phyloP scores from a whole-genome alignment of 2,329 filamentous ascomycete species.

The Bimuria novae-zelandiae region DNA sequence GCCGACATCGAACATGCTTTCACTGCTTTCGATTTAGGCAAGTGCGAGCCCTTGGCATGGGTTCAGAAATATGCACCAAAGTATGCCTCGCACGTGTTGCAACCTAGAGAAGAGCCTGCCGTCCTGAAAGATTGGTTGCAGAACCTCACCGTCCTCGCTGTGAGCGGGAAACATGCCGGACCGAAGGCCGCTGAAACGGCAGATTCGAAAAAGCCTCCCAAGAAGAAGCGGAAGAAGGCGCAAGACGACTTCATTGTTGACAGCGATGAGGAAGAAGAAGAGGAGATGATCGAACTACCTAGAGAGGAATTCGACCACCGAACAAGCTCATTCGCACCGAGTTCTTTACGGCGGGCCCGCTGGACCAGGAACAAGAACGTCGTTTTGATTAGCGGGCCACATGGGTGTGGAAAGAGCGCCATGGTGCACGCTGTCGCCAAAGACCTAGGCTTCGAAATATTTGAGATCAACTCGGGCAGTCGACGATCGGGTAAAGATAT shows the following conservation, averaged over 20 bases:
- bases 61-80: constrained; percentile 81
- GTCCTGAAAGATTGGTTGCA: constrained; percentile 82
- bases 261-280: constrained; percentile 38
- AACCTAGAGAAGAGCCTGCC: constrained; percentile 69
- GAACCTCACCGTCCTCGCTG: constrained; percentile 73
- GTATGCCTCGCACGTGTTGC: constrained; percentile 72
- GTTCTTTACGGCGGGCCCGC: constrained; percentile 40
- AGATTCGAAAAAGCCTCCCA: constrained; percentile 32
- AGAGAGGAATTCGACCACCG: constrained; percentile 50
- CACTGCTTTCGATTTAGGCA: constrained; percentile 79
- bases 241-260: constrained; percentile 44
- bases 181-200: constrained; percentile 20
- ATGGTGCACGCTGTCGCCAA: constrained; percentile 89
- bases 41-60: constrained; percentile 77
- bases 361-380: constrained; percentile 64
- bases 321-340: constrained; percentile 39
- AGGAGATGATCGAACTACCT: constrained; percentile 66
- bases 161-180: constrained; percentile 61
- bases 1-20: constrained; percentile 63
- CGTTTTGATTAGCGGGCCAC: constrained; percentile 85
- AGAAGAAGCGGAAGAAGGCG: constrained; percentile 67
- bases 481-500: constrained; percentile 88
- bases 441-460: constrained; percentile 90
- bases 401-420: constrained; percentile 91
- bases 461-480: constrained; percentile 87